These are phyloP conservation scores for Microcera coccophila DNA, from an alignment of 2,329 filamentous ascomycete species.

Conservation along the genomic window DNA sequence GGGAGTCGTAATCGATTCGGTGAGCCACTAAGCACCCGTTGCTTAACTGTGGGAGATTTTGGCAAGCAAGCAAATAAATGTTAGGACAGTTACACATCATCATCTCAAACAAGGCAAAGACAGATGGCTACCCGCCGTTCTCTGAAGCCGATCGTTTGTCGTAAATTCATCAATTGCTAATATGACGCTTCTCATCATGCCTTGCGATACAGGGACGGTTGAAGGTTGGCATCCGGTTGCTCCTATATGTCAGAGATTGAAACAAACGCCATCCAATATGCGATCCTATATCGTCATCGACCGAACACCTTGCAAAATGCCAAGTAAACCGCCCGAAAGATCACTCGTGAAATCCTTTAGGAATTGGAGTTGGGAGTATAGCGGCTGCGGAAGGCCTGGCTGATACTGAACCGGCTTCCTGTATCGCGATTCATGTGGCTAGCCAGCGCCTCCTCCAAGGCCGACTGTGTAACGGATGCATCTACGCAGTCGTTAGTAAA, in stretches of 20 bases:
- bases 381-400: conserved; percentile 61
- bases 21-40: too few relatives aligned
- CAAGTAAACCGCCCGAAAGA: conserved; percentile 5
- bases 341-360: conserved; percentile 15
- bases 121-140: too few relatives aligned
- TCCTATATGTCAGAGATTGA: conserved; percentile 9
- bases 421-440: conserved; percentile 43
- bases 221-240: too few relatives aligned
- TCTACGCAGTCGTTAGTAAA: conserved; percentile 44
- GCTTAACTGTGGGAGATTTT: too few relatives aligned
- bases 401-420: conserved; percentile 60
- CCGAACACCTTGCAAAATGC: conserved; percentile 20
- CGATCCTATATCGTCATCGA: conserved; percentile 7
- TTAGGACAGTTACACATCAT: too few relatives aligned
- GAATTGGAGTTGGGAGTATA: conserved; percentile 43
- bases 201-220: too few relatives aligned
- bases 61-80: too few relatives aligned
- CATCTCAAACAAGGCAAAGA: too few relatives aligned
- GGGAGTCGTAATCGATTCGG: too few relatives aligned
- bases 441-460: conserved; percentile 71
- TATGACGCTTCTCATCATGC: too few relatives aligned
- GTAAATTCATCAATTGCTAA: too few relatives aligned
- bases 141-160: too few relatives aligned
- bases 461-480: conserved; percentile 75
- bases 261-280: conserved; percentile 23